phyloP scores from a whole-genome alignment of 2,329 filamentous ascomycete species.

The Xylaria sp. region DNA sequence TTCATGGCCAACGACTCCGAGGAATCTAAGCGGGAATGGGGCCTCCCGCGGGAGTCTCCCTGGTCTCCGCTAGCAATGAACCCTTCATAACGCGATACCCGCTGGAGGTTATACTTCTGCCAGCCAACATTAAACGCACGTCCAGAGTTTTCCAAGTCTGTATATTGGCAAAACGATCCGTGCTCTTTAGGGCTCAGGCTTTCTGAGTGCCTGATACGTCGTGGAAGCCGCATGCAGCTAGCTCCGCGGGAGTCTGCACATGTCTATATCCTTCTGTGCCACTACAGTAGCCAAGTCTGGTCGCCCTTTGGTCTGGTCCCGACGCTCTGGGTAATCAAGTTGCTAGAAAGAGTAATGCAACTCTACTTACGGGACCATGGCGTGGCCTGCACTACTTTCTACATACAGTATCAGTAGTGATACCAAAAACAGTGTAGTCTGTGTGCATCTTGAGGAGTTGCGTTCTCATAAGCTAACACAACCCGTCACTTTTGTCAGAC shows the following conservation, averaged over 20 bases:
- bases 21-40: conserved; percentile 20
- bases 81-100: conserved; percentile 12
- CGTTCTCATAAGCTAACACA: conserved; percentile 4
- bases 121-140: conserved; percentile 2
- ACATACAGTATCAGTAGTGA: conserved; percentile 1
- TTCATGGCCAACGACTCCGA: conserved; percentile 18
- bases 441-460: not conserved
- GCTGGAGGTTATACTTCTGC: conserved; percentile 8
- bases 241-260: not conserved
- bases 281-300: conserved; percentile 14
- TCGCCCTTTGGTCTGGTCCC: conserved; percentile 24
- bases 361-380: not conserved
- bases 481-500: not conserved
- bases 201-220: not conserved
- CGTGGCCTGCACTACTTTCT: not conserved
- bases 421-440: not conserved
- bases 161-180: conserved; percentile 2
- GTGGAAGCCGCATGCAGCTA: conserved; percentile 1
- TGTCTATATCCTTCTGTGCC: conserved; percentile 8
- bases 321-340: conserved; percentile 31
- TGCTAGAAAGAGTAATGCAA: conserved; percentile 17
- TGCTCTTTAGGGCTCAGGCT: not conserved
- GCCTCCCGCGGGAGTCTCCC: conserved; percentile 24
- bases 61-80: conserved; percentile 21
- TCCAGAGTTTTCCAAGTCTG: not conserved